Evolutionary conservation across 2,329 filamentous ascomycete species (phyloP).

Genomic region (Cordyceps cicadae): DNA sequence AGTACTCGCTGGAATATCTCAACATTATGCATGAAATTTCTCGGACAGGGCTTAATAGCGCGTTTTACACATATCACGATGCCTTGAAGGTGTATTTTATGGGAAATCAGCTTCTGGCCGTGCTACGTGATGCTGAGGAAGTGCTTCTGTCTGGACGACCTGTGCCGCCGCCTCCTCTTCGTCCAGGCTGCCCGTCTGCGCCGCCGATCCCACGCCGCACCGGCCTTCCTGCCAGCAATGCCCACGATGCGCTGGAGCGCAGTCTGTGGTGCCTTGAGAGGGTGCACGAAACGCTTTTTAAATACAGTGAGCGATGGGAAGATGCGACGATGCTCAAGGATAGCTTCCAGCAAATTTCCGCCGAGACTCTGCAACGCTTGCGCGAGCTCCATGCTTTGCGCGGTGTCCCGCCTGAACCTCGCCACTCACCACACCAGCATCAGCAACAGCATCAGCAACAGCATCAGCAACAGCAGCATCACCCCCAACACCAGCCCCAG

Average conservation of each 20-base stretch:
- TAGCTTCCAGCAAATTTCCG: slow-evolving; percentile 44
- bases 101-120: slow-evolving; percentile 54
- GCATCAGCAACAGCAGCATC: slow-evolving; percentile 20
- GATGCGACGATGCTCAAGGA: slow-evolving; percentile 45
- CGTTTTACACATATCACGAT: slow-evolving; percentile 80
- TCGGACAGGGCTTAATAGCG: slow-evolving; percentile 47
- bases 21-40: slow-evolving; percentile 63
- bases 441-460: slow-evolving; percentile 17
- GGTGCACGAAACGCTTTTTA: slow-evolving; percentile 44
- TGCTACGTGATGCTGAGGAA: slow-evolving; percentile 50
- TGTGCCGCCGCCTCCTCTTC: slow-evolving; percentile 35
- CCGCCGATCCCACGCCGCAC: slow-evolving; percentile 45
- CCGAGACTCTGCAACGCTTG: slow-evolving; percentile 36
- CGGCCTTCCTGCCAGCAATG: slow-evolving; percentile 24
- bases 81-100: slow-evolving; percentile 76
- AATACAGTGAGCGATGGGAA: slow-evolving; percentile 53
- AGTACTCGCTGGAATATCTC: slow-evolving; percentile 77
- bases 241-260: slow-evolving; percentile 44
- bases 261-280: slow-evolving; percentile 48
- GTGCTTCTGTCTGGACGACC: slow-evolving; percentile 41
- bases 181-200: slow-evolving; percentile 39
- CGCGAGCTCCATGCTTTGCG: slow-evolving; percentile 27
- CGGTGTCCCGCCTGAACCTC: slow-evolving; percentile 20
- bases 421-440: slow-evolving; percentile 21
- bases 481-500: slow-evolving; percentile 21